These are phyloP conservation scores for Xylariomycetidae sp. DNA, from an alignment of 2,329 filamentous ascomycete genomes.

Conservation along the genomic window DNA sequence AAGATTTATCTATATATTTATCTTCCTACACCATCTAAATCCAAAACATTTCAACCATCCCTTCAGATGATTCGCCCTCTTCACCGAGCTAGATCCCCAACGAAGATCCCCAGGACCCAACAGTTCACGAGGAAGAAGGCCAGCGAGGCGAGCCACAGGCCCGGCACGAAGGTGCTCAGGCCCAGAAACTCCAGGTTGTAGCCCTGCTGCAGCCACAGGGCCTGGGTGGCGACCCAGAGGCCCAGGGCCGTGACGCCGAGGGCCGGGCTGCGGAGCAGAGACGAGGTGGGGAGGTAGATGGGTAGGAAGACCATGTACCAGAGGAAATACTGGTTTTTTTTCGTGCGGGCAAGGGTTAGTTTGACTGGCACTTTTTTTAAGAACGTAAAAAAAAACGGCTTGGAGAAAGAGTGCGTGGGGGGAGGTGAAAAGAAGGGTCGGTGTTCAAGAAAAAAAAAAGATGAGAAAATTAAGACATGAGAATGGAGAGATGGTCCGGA, in stretches of 20 bases:
- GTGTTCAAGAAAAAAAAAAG: no score
- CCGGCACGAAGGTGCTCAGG: conserved; percentile 76
- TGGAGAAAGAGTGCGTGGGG: neutral
- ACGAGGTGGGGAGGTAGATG: conserved; percentile 79
- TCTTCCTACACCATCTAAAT: no score
- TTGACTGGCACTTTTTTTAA: no score
- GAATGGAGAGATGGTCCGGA: conserved; percentile 4
- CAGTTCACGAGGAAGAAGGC: conserved; percentile 81
- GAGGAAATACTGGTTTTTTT: conserved; percentile 72
- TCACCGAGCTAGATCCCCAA: conserved; percentile 70
- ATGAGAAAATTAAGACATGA: no score
- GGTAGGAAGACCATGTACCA: conserved; percentile 97
- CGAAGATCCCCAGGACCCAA: conserved; percentile 79
- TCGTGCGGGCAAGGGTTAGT: neutral
- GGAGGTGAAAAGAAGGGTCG: neutral
- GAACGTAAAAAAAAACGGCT: no score
- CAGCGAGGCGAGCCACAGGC: conserved; percentile 71
- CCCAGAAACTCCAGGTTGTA: conserved; percentile 78
- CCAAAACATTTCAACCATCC: no score
- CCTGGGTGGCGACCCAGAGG: conserved; percentile 76
- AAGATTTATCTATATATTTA: conserved; percentile 3
- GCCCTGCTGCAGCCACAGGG: conserved; percentile 68
- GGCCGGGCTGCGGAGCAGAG: conserved; percentile 55
- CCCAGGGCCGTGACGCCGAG: conserved; percentile 61
- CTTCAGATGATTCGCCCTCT: neutral